These are phyloP conservation scores for Ascocoryne sarcoides DNA, from an alignment of 2,329 filamentous ascomycete genomes.

Conservation along the genomic window DNA sequence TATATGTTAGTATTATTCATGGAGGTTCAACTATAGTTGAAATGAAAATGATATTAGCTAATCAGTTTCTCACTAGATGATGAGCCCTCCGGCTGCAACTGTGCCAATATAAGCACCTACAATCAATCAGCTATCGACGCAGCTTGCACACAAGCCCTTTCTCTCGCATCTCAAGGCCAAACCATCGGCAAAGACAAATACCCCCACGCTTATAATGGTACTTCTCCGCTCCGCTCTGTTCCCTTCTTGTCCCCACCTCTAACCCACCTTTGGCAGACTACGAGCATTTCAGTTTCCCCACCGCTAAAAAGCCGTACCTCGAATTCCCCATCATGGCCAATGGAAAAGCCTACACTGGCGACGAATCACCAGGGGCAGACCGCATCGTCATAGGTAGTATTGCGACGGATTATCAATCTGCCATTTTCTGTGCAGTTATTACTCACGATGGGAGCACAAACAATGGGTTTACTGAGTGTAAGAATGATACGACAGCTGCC, in stretches of 20 bases:
- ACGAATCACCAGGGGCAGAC: slow-evolving; percentile 24
- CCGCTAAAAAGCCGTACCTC: slow-evolving; percentile 25
- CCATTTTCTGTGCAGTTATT: slow-evolving; percentile 26
- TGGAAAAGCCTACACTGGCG: slow-evolving; percentile 20
- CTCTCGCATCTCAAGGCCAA: slow-evolving; percentile 19
- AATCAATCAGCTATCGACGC: slow-evolving; percentile 19
- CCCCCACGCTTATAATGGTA: slow-evolving; percentile 29
- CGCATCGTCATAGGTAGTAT: slow-evolving; percentile 28
- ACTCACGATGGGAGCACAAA: slow-evolving; percentile 25
- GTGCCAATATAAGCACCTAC: slow-evolving; percentile 21
- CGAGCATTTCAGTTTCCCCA: slow-evolving; percentile 26
- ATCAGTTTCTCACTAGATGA: slow-evolving; percentile 11
- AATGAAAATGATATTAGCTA: too few relatives aligned
- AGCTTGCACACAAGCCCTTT: slow-evolving; percentile 20
- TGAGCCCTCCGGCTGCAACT: slow-evolving; percentile 18
- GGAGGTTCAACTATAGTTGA: too few relatives aligned
- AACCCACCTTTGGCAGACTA: slow-evolving; percentile 18
- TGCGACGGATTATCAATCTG: slow-evolving; percentile 21
- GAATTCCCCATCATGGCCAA: slow-evolving; percentile 26
- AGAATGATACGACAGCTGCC: slow-evolving; percentile 18
- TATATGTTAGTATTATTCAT: too few relatives aligned
- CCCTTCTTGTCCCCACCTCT: slow-evolving; percentile 4
- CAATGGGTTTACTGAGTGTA: slow-evolving; percentile 27
- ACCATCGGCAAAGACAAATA: slow-evolving; percentile 25
- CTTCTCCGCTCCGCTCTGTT: too few relatives aligned